phyloP scores from a whole-genome alignment of 345 rosid species.

The Rhodamnia rubescens region DNA sequence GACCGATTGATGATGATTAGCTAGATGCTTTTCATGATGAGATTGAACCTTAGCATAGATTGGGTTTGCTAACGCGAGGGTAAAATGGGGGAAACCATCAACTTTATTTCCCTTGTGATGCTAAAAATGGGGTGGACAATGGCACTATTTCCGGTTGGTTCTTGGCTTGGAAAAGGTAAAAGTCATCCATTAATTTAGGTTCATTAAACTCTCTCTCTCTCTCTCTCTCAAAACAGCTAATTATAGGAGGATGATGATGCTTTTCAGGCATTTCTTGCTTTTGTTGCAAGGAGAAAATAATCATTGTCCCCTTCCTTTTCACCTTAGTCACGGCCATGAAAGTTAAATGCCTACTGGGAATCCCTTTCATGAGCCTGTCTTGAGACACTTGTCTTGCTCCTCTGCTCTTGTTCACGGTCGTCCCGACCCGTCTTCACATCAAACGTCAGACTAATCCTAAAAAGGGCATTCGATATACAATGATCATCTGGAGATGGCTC shows the following conservation, averaged over 20 bases:
- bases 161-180: neutral
- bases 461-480: neutral
- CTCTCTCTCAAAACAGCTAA: neutral
- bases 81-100: neutral
- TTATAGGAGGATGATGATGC: neutral
- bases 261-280: neutral
- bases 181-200: neutral
- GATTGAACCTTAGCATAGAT: neutral
- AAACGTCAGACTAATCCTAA: neutral
- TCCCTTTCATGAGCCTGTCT: neutral
- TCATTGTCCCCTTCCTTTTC: neutral
- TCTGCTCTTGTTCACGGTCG: neutral
- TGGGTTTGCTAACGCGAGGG: neutral
- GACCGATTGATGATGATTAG: neutral
- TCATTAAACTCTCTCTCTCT: neutral
- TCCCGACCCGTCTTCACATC: neutral
- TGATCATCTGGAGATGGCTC: neutral
- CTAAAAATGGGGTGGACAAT: neutral
- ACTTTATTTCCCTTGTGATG: neutral
- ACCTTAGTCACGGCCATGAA: neutral
- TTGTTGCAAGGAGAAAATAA: neutral
- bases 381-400: neutral
- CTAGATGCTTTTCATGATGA: neutral
- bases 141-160: neutral
- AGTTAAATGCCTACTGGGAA: neutral